phyloP scores from a whole-genome alignment of 169 alveolate species.

The Plasmodium vivax region DNA sequence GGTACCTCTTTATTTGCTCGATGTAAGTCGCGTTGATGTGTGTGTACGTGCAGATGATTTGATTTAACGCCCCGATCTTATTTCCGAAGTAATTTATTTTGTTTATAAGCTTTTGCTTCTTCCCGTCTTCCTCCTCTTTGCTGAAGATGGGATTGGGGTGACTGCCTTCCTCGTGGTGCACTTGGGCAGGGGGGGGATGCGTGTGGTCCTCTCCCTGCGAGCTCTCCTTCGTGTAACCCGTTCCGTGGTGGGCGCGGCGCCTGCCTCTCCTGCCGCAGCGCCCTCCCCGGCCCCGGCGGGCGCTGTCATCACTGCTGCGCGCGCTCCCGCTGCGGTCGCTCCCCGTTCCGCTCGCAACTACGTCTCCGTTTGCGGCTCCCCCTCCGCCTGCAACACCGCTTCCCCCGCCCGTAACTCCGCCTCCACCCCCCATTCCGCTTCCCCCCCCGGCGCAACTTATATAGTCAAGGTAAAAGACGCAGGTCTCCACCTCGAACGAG shows the following conservation, averaged over 20 bases:
- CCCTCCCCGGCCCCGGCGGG: neutral
- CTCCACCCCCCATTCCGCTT: neutral
- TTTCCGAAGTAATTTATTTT: constrained; percentile 1
- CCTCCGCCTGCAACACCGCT: too few relatives aligned
- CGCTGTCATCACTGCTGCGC: neutral
- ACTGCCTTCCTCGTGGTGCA: neutral
- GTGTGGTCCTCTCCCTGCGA: neutral
- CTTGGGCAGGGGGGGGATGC: neutral
- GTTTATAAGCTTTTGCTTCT: neutral
- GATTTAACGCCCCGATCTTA: constrained; percentile 5
- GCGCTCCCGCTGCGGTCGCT: too few relatives aligned
- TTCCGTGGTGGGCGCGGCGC: neutral
- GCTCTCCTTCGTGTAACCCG: neutral
- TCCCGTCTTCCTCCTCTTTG: neutral
- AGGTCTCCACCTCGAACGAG: constrained; percentile 36
- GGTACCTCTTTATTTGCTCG: constrained; percentile 1
- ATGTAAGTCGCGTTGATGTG: neutral
- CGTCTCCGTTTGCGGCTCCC: too few relatives aligned
- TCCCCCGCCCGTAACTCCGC: too few relatives aligned
- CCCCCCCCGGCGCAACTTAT: neutral
- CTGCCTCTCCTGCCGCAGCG: neutral
- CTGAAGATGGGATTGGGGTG: neutral
- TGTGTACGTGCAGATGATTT: constrained; percentile 2
- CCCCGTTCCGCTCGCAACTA: neutral
- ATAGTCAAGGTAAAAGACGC: constrained; percentile 7